Conservation (phyloP, 1,284 basidiomycete genomes). For the Boletellus sp. region DNA sequence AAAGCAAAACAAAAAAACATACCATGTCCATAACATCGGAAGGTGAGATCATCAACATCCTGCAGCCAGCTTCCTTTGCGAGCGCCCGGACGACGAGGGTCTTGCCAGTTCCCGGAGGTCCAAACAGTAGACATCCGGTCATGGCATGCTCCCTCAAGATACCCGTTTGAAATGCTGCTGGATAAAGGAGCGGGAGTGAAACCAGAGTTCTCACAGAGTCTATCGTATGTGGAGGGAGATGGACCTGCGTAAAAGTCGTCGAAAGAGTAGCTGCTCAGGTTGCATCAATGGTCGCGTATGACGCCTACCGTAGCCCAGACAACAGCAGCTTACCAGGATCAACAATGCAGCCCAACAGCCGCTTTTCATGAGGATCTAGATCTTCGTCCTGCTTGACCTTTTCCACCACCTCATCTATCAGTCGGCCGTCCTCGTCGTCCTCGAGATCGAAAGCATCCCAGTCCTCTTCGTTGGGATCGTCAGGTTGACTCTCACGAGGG, state of each 20-base stretch:
- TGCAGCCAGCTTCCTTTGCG: slow-evolving; percentile 86
- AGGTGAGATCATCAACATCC: slow-evolving; percentile 82
- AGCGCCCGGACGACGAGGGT: slow-evolving; percentile 87
- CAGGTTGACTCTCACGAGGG: slow-evolving; percentile 37
- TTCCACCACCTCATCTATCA: slow-evolving; percentile 69
- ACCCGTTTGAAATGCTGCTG: slow-evolving; percentile 86
- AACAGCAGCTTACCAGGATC: slow-evolving; percentile 56
- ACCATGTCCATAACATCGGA: slow-evolving; percentile 91
- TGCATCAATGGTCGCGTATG: slow-evolving; percentile 6
- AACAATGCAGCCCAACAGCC: slow-evolving; percentile 79
- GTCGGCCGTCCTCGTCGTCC: slow-evolving; percentile 35
- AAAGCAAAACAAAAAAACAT: slow-evolving; percentile 15
- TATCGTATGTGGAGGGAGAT: slow-evolving; percentile 80
- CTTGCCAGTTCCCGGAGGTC: slow-evolving; percentile 91
- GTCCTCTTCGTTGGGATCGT: slow-evolving; percentile 40
- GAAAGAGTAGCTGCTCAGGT: slow-evolving; percentile 55
- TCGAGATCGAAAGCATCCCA: slow-evolving; percentile 30
- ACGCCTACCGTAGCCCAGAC: neutral
- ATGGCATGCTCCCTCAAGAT: slow-evolving; percentile 89
- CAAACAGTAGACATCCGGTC: slow-evolving; percentile 85
- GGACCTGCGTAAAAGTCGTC: slow-evolving; percentile 86
- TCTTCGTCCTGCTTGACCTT: slow-evolving; percentile 68
- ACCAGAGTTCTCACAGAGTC: slow-evolving; percentile 89
- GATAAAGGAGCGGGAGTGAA: slow-evolving; percentile 86
- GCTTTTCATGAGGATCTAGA: slow-evolving; percentile 73